These are phyloP conservation scores for Delphinella strobiligena DNA, from an alignment of 2,329 filamentous ascomycete species.

Conservation along the genomic window DNA sequence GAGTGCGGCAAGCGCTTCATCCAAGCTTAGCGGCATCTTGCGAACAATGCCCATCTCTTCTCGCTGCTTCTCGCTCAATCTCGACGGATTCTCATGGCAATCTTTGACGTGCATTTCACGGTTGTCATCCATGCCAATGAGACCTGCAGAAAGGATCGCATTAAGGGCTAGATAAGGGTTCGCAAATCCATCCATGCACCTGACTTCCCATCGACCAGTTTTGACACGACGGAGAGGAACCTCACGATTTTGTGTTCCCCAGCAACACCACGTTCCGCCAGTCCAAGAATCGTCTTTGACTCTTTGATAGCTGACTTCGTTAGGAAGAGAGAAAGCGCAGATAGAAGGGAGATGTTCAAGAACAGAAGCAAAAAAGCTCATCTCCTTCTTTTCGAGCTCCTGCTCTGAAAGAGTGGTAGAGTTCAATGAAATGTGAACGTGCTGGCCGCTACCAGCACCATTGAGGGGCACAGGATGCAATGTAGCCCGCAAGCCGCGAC, in stretches of 20 bases:
- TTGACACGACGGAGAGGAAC: conserved; percentile 57
- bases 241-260: conserved; percentile 75
- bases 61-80: conserved; percentile 36
- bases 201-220: conserved; percentile 63
- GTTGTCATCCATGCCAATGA: conserved; percentile 38
- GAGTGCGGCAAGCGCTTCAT: conserved; percentile 43
- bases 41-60: conserved; percentile 39
- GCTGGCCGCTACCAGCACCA: conserved; percentile 42
- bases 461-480: conserved; percentile 60
- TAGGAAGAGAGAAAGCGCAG: conserved; percentile 57
- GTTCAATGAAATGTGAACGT: conserved; percentile 58
- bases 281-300: conserved; percentile 61
- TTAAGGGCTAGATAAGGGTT: conserved; percentile 64
- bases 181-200: conserved; percentile 64
- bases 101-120: conserved; percentile 40
- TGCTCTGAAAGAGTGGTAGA: conserved; percentile 17
- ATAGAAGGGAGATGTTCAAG: conserved; percentile 54
- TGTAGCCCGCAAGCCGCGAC: conserved; percentile 54
- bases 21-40: conserved; percentile 43
- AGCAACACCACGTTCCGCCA: conserved; percentile 65
- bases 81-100: conserved; percentile 42
- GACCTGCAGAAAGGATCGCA: conserved; percentile 48
- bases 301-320: conserved; percentile 56
- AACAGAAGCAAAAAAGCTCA: conserved; percentile 57
- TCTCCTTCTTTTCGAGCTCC: conserved; percentile 33